Evolutionary conservation across 805 yeast genomes (phyloP).

Genomic region (Kodamaea restingae): DNA sequence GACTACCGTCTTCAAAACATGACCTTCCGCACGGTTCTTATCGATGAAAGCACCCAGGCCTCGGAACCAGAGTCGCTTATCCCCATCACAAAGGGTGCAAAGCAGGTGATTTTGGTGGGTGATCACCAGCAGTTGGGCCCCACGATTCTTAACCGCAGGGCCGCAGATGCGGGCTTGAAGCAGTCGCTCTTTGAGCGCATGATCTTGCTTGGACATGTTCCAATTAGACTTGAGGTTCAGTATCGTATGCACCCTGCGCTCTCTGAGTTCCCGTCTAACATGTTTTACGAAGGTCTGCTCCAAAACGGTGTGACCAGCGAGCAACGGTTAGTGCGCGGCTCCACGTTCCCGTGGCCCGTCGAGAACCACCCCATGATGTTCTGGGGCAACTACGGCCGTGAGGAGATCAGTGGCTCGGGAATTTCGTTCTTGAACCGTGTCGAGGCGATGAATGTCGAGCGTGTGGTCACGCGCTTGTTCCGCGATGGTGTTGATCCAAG

Average conservation of each 20-base stretch:
- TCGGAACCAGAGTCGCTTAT: constrained; percentile 89
- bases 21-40: constrained; percentile 71
- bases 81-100: constrained; percentile 85
- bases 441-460: constrained; percentile 87
- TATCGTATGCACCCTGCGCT: constrained; percentile 92
- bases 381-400: constrained; percentile 86
- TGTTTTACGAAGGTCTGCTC: constrained; percentile 88
- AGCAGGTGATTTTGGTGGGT: constrained; percentile 86
- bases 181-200: constrained; percentile 88
- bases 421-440: constrained; percentile 78
- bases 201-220: constrained; percentile 75
- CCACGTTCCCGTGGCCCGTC: constrained; percentile 90
- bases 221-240: constrained; percentile 84
- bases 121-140: constrained; percentile 97
- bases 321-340: constrained; percentile 52
- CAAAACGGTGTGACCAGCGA: constrained; percentile 88
- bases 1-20: constrained; percentile 60
- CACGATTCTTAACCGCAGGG: constrained; percentile 72
- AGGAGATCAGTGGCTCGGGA: constrained; percentile 80
- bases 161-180: constrained; percentile 80
- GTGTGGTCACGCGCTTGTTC: constrained; percentile 66
- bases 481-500: constrained; percentile 72
- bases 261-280: constrained; percentile 82
- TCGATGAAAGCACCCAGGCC: constrained; percentile 93
- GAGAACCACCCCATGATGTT: constrained; percentile 88